These are phyloP conservation scores for Alternaria sp. DNA, from an alignment of 2,329 filamentous ascomycete species.

Conservation along the genomic window DNA sequence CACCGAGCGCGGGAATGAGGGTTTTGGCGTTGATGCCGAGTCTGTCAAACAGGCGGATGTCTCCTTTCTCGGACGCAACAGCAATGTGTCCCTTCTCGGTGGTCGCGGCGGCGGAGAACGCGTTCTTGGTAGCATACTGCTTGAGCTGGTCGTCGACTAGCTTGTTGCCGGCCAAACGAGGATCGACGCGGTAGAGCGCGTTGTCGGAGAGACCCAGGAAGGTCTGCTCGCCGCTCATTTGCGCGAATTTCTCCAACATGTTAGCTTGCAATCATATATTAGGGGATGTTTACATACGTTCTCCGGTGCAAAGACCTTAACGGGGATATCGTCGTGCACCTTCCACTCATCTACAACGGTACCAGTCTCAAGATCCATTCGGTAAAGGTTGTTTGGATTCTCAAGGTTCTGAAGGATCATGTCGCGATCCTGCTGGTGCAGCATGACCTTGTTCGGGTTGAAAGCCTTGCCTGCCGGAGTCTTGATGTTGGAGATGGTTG, in stretches of 20 bases:
- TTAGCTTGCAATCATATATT: slow-evolving; percentile 23
- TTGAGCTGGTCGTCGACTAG: slow-evolving; percentile 92
- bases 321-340: slow-evolving; percentile 92
- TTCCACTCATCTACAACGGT: slow-evolving; percentile 99
- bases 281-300: slow-evolving; percentile 59
- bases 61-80: slow-evolving; percentile 96
- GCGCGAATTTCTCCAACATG: slow-evolving; percentile 79
- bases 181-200: slow-evolving; percentile 91
- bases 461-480: slow-evolving; percentile 83
- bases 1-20: slow-evolving; percentile 91
- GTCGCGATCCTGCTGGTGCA: slow-evolving; percentile 87
- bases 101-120: slow-evolving; percentile 92
- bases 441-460: slow-evolving; percentile 95
- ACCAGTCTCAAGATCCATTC: slow-evolving; percentile 97
- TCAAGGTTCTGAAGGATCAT: slow-evolving; percentile 84
- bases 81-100: slow-evolving; percentile 97
- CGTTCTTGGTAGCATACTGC: slow-evolving; percentile 96
- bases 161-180: slow-evolving; percentile 87
- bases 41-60: slow-evolving; percentile 94
- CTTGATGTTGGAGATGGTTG: slow-evolving; percentile 94
- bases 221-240: slow-evolving; percentile 94
- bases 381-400: slow-evolving; percentile 89
- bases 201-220: slow-evolving; percentile 94
- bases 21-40: slow-evolving; percentile 98
- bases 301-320: slow-evolving; percentile 90